Conservation (phyloP, 2,329 filamentous ascomycete genomes). For the Biscogniauxia marginata region DNA sequence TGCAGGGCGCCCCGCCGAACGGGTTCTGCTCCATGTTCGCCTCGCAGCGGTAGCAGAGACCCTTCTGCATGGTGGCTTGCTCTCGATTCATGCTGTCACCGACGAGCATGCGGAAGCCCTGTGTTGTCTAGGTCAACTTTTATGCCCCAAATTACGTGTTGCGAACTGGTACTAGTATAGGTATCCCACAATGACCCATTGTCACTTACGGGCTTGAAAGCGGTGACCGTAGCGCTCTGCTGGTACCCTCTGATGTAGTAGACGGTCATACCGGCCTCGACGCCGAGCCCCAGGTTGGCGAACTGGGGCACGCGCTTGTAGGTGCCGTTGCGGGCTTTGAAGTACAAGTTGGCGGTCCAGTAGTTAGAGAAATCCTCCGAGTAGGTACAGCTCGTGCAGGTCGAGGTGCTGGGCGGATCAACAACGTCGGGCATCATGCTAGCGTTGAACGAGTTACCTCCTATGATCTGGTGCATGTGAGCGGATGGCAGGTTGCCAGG, state of each 20-base stretch:
- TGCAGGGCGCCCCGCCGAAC: slow-evolving; percentile 33
- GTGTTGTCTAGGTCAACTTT: slow-evolving; percentile 2
- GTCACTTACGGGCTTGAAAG: slow-evolving; percentile 29
- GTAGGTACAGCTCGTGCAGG: slow-evolving; percentile 33
- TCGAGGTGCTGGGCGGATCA: slow-evolving; percentile 28
- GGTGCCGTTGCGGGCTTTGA: slow-evolving; percentile 32
- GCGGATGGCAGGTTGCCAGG: slow-evolving; percentile 31
- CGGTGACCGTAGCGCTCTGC: slow-evolving; percentile 27
- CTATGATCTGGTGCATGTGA: slow-evolving; percentile 34
- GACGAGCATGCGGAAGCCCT: slow-evolving; percentile 35
- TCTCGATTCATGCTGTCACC: slow-evolving; percentile 29
- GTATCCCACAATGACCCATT: not conserved
- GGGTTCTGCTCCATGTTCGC: slow-evolving; percentile 32
- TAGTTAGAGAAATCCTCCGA: slow-evolving; percentile 35
- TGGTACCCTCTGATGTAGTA: slow-evolving; percentile 35
- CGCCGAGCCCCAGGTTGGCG: slow-evolving; percentile 30
- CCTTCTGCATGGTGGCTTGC: slow-evolving; percentile 27
- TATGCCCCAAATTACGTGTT: not conserved
- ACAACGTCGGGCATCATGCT: slow-evolving; percentile 25
- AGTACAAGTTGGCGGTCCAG: slow-evolving; percentile 35
- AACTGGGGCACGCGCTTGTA: slow-evolving; percentile 33
- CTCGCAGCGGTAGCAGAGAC: slow-evolving; percentile 33
- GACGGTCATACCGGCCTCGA: slow-evolving; percentile 32
- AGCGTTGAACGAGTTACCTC: slow-evolving; percentile 34
- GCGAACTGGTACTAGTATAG: not conserved